phyloP scores from a whole-genome alignment of 495 filamentous ascomycete species.

The Astrothelium macrocarpum region DNA sequence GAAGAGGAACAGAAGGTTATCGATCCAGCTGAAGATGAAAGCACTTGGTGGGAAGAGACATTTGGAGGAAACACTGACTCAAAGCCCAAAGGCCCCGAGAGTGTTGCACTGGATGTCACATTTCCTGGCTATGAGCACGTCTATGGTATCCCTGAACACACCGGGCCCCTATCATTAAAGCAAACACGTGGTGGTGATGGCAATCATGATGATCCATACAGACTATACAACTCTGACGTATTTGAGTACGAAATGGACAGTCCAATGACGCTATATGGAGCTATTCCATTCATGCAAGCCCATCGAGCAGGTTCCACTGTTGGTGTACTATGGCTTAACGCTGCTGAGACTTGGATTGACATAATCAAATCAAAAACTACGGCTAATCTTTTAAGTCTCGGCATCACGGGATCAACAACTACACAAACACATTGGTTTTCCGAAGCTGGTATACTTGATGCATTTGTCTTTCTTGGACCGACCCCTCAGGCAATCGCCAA shows the following conservation, averaged over 20 bases:
- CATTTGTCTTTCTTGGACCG: constrained; percentile 90
- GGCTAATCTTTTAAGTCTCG: constrained; percentile 67
- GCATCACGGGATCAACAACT: constrained; percentile 53
- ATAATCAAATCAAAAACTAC: constrained; percentile 71
- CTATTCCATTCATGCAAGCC: constrained; percentile 95
- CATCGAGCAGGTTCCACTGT: constrained; percentile 88
- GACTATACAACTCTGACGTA: constrained; percentile 90
- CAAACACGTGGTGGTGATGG: constrained; percentile 81
- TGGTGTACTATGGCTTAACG: constrained; percentile 97
- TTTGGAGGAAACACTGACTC: constrained; percentile 91
- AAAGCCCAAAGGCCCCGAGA: constrained; percentile 85
- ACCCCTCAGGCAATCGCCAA: constrained; percentile 69
- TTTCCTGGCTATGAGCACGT: constrained; percentile 90
- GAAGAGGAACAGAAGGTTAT: constrained; percentile 31
- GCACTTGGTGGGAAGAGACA: constrained; percentile 93
- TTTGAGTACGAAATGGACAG: constrained; percentile 96
- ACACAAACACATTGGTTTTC: constrained; percentile 97
- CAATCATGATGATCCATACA: constrained; percentile 84
- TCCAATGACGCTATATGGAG: constrained; percentile 95
- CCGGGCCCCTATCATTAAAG: constrained; percentile 76
- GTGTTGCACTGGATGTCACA: constrained; percentile 78
- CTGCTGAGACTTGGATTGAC: constrained; percentile 95
- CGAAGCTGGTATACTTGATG: constrained; percentile 76
- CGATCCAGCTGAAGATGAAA: constrained; percentile 53
- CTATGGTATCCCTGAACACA: constrained; percentile 90